A percentile compares a stretch with the other conserved stretches of the same genome.
Evolutionary conservation across 2,329 filamentous ascomycete species (phyloP).

Genomic region (Ophiostoma ips): DNA sequence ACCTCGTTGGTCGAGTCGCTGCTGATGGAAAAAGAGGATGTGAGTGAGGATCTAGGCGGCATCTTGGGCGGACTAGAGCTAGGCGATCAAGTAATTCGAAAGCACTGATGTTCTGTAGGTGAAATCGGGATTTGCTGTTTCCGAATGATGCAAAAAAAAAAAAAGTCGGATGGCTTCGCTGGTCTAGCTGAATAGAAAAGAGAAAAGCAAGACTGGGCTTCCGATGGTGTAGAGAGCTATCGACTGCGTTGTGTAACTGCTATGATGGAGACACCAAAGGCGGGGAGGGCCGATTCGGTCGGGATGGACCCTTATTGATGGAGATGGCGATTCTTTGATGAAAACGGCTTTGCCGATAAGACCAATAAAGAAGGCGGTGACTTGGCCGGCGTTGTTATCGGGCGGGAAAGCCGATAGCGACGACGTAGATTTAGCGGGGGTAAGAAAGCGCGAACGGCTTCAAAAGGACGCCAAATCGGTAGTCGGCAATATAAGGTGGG

Average conservation of each 20-base stretch:
- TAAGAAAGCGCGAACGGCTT: not conserved
- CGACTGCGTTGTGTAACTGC: not conserved
- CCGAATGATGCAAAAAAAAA: too few relatives aligned
- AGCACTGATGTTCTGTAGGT: too few relatives aligned
- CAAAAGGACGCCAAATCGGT: not conserved
- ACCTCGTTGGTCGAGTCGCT: conserved; percentile 91
- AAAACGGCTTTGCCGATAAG: conserved; percentile 13
- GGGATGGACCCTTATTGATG: not conserved
- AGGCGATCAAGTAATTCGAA: conserved; percentile 1
- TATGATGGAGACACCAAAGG: not conserved
- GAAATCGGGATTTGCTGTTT: too few relatives aligned
- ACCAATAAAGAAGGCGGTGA: conserved; percentile 13
- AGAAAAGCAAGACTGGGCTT: not conserved
- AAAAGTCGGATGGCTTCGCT: not conserved
- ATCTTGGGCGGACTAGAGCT: conserved; percentile 47
- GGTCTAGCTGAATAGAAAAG: not conserved
- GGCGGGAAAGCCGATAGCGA: not conserved
- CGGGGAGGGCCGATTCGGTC: not conserved
- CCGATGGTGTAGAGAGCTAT: not conserved
- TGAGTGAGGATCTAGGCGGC: conserved; percentile 78
- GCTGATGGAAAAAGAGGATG: conserved; percentile 80
- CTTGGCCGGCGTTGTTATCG: not conserved
- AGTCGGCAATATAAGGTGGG: not conserved
- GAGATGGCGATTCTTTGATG: conserved; percentile 1
- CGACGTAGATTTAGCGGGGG: not conserved